Evolutionary conservation across 2,329 filamentous ascomycete species (phyloP).

Genomic region (Onygenales sp.): DNA sequence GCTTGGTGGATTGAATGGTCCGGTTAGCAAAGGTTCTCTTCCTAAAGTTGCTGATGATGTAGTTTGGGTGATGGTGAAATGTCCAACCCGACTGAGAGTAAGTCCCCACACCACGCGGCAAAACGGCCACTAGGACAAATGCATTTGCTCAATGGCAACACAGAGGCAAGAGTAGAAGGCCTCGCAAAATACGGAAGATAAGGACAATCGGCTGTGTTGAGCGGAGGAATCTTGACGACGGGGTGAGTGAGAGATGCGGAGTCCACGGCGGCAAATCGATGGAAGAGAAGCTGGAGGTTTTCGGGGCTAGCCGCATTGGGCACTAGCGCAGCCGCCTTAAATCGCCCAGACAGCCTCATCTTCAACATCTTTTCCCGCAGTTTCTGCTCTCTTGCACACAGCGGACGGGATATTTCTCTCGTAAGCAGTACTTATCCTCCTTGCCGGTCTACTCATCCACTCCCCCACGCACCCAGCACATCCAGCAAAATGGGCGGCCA

Average conservation of each 20-base stretch:
- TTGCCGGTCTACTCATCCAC: neutral
- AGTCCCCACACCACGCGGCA: slow-evolving; percentile 5
- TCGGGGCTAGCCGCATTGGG: neutral
- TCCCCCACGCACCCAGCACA: neutral
- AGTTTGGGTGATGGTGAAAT: slow-evolving; percentile 12
- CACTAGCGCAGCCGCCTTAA: neutral
- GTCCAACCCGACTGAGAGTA: slow-evolving; percentile 16
- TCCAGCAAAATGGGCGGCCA: slow-evolving; percentile 51
- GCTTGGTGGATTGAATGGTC: slow-evolving; percentile 10
- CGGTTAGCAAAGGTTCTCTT: slow-evolving; percentile 26
- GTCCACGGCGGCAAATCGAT: neutral
- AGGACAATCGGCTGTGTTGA: neutral
- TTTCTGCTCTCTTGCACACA: neutral
- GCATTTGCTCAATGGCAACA: neutral
- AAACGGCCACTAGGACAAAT: neutral
- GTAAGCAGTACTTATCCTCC: neutral
- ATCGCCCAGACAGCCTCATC: neutral
- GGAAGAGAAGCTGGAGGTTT: neutral
- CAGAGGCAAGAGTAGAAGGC: neutral
- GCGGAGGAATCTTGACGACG: neutral
- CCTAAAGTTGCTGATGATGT: slow-evolving; percentile 3
- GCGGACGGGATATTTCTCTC: no score
- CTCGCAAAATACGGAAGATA: neutral
- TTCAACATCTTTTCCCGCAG: neutral
- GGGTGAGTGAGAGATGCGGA: neutral